These are phyloP conservation scores for Trichosporon coremiiforme DNA, from an alignment of 1,284 basidiomycete species.

Conservation along the genomic window DNA sequence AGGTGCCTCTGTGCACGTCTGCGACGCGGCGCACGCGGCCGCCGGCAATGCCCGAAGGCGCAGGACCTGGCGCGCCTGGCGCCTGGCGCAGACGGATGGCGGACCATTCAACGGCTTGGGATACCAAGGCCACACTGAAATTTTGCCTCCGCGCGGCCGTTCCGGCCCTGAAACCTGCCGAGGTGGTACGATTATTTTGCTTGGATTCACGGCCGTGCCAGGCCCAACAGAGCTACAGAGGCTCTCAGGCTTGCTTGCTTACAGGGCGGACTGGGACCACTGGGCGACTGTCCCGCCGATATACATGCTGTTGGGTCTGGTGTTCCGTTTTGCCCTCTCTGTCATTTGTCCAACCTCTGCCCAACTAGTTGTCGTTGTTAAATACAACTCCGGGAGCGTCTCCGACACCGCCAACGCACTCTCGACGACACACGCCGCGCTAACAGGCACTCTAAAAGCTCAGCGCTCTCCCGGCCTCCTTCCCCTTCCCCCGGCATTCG, in stretches of 20 bases:
- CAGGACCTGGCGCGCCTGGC: too few species aligned
- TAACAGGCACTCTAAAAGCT: neutral
- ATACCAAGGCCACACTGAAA: neutral
- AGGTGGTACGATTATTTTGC: conserved; percentile 20
- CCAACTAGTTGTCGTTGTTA: conserved; percentile 15
- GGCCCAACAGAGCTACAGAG: neutral
- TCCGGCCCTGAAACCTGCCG: conserved; percentile 13
- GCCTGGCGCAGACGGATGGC: too few species aligned
- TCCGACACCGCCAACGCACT: neutral
- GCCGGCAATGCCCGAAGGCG: conserved; percentile 16
- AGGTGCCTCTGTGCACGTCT: neutral
- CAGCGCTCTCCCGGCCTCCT: neutral
- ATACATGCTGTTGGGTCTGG: neutral
- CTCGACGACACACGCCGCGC: neutral
- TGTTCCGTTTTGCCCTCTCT: neutral
- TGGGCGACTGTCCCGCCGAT: conserved; percentile 12
- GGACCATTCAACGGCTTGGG: neutral
- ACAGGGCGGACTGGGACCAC: neutral
- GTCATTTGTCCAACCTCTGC: conserved; percentile 19
- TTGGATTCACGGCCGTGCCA: conserved; percentile 2
- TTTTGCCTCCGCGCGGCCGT: conserved; percentile 7
- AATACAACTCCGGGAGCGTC: conserved; percentile 9
- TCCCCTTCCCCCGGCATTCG: neutral
- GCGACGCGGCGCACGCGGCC: conserved; percentile 12
- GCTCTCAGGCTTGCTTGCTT: neutral